These are phyloP conservation scores for Xylaria telfairii DNA, from an alignment of 495 filamentous ascomycete species.

Conservation along the genomic window DNA sequence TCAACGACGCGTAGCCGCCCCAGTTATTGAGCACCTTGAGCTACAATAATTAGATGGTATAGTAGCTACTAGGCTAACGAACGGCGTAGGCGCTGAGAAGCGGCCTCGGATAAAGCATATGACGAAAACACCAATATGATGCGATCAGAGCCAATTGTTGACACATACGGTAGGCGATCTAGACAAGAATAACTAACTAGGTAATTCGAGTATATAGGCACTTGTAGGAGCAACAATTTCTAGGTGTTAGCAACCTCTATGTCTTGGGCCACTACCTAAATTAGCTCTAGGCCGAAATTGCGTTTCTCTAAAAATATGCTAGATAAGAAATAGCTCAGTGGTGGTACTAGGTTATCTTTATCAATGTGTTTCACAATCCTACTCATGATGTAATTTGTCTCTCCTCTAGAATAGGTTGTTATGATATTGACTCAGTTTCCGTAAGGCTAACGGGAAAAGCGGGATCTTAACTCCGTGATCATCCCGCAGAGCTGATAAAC, in stretches of 20 bases:
- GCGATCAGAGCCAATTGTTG: not conserved
- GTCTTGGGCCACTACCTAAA: not conserved
- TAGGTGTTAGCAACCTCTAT: not conserved
- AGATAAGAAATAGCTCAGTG: too few species aligned
- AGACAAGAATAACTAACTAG: not conserved
- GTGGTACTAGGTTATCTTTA: not conserved
- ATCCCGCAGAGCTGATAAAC: not conserved
- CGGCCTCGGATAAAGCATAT: too few species aligned
- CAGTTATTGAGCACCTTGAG: not conserved
- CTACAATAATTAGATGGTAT: too few species aligned
- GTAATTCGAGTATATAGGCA: not conserved
- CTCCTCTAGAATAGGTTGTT: not conserved
- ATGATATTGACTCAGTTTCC: not conserved
- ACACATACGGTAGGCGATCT: not conserved
- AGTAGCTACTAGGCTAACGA: too few species aligned
- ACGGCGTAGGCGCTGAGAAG: too few species aligned
- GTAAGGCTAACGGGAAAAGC: not conserved
- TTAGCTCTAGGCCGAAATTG: not conserved
- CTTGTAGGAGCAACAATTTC: not conserved
- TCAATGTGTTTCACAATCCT: not conserved
- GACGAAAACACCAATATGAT: not conserved
- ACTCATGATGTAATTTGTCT: not conserved
- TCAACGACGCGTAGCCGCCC: not conserved
- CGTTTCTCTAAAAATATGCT: not conserved
- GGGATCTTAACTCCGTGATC: slow-evolving; percentile 4